These are phyloP conservation scores for Trametes pubescens DNA, from an alignment of 1,284 basidiomycete genomes.

Conservation along the genomic window DNA sequence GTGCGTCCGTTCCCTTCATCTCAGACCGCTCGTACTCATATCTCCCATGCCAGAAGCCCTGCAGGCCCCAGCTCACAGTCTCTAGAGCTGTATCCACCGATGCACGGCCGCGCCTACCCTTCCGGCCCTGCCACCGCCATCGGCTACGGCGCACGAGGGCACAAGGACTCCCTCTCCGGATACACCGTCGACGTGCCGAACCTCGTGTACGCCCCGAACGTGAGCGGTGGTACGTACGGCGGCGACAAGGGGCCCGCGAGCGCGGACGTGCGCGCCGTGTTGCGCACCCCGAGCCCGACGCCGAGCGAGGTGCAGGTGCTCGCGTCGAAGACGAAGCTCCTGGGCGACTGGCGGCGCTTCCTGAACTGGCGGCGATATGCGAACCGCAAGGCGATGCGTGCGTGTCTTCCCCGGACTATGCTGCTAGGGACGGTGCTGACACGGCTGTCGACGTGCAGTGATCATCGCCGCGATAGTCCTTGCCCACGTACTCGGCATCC, in stretches of 20 bases:
- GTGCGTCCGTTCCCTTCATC: too few species aligned
- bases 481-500: slow-evolving; percentile 45
- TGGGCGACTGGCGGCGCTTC: slow-evolving; percentile 8
- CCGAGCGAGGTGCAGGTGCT: slow-evolving; percentile 29
- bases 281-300: slow-evolving; percentile 52
- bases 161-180: too few species aligned
- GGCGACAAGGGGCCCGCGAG: slow-evolving; percentile 10
- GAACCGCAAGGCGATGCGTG: slow-evolving; percentile 16
- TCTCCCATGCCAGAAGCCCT: too few species aligned
- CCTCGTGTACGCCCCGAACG: not conserved
- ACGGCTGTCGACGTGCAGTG: slow-evolving; percentile 1
- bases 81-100: too few species aligned
- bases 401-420: not conserved
- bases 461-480: slow-evolving; percentile 29
- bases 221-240: not conserved
- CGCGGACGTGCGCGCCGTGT: slow-evolving; percentile 33
- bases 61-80: too few species aligned
- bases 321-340: slow-evolving; percentile 18
- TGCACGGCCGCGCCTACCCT: too few species aligned
- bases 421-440: not conserved
- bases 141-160: too few species aligned
- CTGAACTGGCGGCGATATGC: slow-evolving; percentile 16
- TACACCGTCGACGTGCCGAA: not conserved
- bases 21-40: too few species aligned
- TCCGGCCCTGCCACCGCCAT: too few species aligned